A percentile compares a stretch with the other conserved stretches of the same genome.
Conservation (phyloP, 1,139 yeast species). For the Geotrichum restrictum region DNA sequence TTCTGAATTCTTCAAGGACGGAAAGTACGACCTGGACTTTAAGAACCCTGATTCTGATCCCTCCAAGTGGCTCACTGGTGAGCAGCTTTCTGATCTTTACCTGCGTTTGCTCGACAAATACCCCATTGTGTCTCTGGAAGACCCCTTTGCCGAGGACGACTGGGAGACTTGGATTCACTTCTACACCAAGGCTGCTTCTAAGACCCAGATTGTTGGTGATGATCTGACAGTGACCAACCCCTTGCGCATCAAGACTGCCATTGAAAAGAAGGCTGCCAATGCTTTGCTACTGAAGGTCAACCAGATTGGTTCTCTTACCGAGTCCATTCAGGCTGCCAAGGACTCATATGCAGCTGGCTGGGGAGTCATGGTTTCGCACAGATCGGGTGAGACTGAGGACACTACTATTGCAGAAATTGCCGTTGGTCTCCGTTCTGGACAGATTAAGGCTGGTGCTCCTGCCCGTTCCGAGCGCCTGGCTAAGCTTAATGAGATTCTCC, state of each 20-base stretch:
- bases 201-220: slow-evolving; percentile 89
- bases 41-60: slow-evolving; percentile 89
- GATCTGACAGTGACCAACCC: slow-evolving; percentile 98
- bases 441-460: slow-evolving; percentile 99
- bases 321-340: slow-evolving; percentile 88
- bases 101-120: slow-evolving; percentile 71
- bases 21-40: slow-evolving; percentile 94
- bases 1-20: slow-evolving; percentile 93
- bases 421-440: slow-evolving; percentile 96
- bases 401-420: slow-evolving; percentile 93
- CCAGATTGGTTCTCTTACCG: slow-evolving; percentile 81
- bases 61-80: slow-evolving; percentile 84
- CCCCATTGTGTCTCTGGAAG: slow-evolving; percentile 97
- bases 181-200: slow-evolving; percentile 58
- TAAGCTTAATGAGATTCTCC: slow-evolving; percentile 84
- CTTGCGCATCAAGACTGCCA: slow-evolving; percentile 84
- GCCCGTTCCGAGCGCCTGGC: slow-evolving; percentile 99
- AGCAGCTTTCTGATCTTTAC: slow-evolving; percentile 80
- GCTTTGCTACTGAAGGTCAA: slow-evolving; percentile 92
- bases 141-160: slow-evolving; percentile 98
- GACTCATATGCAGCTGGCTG: slow-evolving; percentile 88
- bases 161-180: slow-evolving; percentile 96
- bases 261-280: slow-evolving; percentile 89
- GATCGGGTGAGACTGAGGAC: slow-evolving; percentile 99
- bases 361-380: slow-evolving; percentile 98